A percentile compares a stretch with the other conserved stretches of the same genome.
Evolutionary conservation across 139 green algal species (phyloP).

Genomic region (Chlamydomonas asymmetrica): DNA sequence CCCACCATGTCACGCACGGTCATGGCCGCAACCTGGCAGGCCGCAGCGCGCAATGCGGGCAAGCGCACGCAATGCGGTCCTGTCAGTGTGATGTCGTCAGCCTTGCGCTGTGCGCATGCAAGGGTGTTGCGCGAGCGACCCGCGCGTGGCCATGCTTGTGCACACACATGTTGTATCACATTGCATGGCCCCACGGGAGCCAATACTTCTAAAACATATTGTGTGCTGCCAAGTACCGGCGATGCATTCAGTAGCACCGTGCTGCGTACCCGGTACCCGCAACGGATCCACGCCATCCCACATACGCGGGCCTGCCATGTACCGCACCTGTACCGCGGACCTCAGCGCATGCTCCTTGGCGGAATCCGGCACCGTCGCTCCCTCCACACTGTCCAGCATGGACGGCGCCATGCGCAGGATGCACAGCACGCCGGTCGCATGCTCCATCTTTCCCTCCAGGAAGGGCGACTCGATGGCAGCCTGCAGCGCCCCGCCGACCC

Average conservation of each 20-base stretch:
- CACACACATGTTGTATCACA: too few relatives aligned
- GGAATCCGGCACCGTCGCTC: constrained; percentile 21
- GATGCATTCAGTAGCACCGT: too few relatives aligned
- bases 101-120: too few relatives aligned
- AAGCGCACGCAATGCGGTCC: not conserved
- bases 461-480: constrained; percentile 78
- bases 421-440: constrained; percentile 66
- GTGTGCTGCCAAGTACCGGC: too few relatives aligned
- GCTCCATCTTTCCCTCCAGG: constrained; percentile 58
- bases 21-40: constrained; percentile 53
- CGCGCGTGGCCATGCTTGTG: too few relatives aligned
- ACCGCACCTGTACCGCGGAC: constrained; percentile 41
- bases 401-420: constrained; percentile 64
- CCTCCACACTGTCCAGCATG: constrained; percentile 14
- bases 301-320: not conserved
- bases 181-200: too few relatives aligned
- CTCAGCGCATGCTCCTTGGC: constrained; percentile 44
- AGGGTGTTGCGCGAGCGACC: too few relatives aligned
- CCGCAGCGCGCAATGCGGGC: not conserved
- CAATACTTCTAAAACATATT: too few relatives aligned
- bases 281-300: not conserved
- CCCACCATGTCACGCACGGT: constrained; percentile 58
- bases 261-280: too few relatives aligned
- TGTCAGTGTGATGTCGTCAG: too few relatives aligned
- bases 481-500: constrained; percentile 10